These are phyloP conservation scores for Pyrus pyrifolia DNA, from an alignment of 306 rosid species.

Conservation along the genomic window DNA sequence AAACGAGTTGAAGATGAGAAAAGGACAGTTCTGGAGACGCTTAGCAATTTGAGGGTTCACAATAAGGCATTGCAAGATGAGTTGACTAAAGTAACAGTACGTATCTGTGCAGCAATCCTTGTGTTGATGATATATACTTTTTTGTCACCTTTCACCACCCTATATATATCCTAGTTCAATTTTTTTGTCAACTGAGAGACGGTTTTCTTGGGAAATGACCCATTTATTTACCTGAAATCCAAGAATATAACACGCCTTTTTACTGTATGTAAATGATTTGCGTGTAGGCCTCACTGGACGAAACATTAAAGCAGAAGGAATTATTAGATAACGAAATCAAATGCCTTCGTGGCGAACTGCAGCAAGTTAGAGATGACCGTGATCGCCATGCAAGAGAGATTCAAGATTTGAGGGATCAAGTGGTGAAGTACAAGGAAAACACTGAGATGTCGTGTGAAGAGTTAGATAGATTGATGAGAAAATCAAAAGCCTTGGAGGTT, in stretches of 20 bases:
- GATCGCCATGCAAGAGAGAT: conserved; percentile 48
- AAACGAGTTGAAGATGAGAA: conserved; percentile 76
- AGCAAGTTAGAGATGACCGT: conserved; percentile 78
- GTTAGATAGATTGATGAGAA: conserved; percentile 53
- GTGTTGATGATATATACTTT: not conserved
- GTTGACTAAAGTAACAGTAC: conserved; percentile 57
- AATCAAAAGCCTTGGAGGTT: conserved; percentile 72
- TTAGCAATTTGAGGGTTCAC: conserved; percentile 66
- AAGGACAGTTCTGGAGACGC: conserved; percentile 63
- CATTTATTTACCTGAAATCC: not conserved
- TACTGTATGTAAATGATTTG: not conserved
- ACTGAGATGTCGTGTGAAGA: conserved; percentile 39
- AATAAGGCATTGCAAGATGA: conserved; percentile 74
- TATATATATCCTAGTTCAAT: too few relatives aligned
- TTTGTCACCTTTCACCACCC: not conserved
- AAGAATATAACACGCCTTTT: not conserved
- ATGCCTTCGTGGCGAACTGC: conserved; percentile 66
- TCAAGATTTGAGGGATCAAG: conserved; percentile 43
- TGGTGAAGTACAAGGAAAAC: conserved; percentile 41
- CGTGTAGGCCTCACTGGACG: conserved; percentile 58
- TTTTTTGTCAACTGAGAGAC: not conserved
- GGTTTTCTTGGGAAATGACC: not conserved
- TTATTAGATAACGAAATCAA: conserved; percentile 40
- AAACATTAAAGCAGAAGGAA: conserved; percentile 55
- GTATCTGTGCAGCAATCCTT: conserved; percentile 4